These are phyloP conservation scores for Coniophora puteana DNA, from an alignment of 1,284 basidiomycete species.

Conservation along the genomic window DNA sequence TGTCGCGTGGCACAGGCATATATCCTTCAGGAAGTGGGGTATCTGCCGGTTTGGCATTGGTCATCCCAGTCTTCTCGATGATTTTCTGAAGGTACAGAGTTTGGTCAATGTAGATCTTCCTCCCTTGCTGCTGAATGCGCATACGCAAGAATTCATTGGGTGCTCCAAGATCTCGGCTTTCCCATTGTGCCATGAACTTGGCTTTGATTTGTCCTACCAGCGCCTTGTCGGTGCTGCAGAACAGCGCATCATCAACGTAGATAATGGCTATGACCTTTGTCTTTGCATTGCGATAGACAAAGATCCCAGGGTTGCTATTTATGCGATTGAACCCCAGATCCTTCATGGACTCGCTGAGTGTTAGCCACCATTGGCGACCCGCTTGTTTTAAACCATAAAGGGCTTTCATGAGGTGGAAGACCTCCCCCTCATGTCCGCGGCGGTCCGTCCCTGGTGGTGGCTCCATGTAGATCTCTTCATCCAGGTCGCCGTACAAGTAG, in stretches of 20 bases:
- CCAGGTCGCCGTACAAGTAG: background rate
- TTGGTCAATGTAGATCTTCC: slow-evolving; percentile 7
- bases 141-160: slow-evolving; percentile 1
- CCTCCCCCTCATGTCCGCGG: background rate
- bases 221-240: background rate
- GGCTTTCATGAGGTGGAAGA: no score
- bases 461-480: slow-evolving; percentile 1
- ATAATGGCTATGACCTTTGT: background rate
- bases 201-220: background rate
- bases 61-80: slow-evolving; percentile 2
- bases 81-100: background rate
- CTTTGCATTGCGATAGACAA: slow-evolving; percentile 3
- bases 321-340: slow-evolving; percentile 1
- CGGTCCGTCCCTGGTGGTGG: slow-evolving; percentile 12
- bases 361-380: slow-evolving; percentile 13
- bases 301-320: background rate
- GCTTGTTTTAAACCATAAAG: slow-evolving; percentile 17
- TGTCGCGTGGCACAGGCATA: no score
- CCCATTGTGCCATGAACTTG: background rate
- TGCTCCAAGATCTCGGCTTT: slow-evolving; percentile 5
- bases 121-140: slow-evolving; percentile 6
- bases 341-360: background rate
- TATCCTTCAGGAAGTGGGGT: slow-evolving; percentile 4
- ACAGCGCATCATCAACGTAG: background rate
- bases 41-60: slow-evolving; percentile 2